Base-by-base conservation (phyloP, 2,329 filamentous ascomycete genomes). In the Diaporthe sp. region DNA sequence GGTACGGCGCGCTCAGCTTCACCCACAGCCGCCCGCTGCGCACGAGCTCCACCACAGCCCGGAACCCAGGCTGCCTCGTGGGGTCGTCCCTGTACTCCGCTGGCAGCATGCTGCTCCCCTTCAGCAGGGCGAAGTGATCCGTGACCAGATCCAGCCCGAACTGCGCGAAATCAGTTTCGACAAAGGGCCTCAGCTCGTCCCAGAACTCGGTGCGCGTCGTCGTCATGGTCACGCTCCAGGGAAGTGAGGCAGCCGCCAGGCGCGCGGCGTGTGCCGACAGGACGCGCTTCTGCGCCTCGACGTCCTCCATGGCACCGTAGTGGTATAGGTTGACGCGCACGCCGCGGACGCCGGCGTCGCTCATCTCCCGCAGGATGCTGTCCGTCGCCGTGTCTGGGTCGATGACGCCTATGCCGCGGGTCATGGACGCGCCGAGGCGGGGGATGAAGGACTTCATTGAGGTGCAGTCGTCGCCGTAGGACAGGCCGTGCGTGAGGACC, bases 1-100 rank as follows among this genome's bases (percentile, higher is more conserved):
- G 81, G 20, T 85, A 85, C 0, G 84, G 84, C 2, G 83, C 84
- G 65, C 84, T 85, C 9, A 85, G 76, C 44, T 85, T 85, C 7
- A 85, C 80, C 75, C 80, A 85, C 1, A 85, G 76, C 61, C 80
- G 79, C 3, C 84, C 83, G 2, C 78, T 75, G 2, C 77, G 78
- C 4, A 85, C 78, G 1, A 85, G 77, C 7, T 79, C 78, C 53
- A 84, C 67, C n/a, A 84, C 79, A 4, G 80, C 80, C 12, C 72
- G 53, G 63, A 83, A 82, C 1, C 82, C 82, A 3, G 80, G 79
- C 60, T 85, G 83, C 2, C 72, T 74, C 0, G 79, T 79, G 3
- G 81, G 74, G 55, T 83, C 79, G 3, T 77, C 58, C 3, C 67
- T 72, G 39, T 77, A 78, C 17, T 80, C 75, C 7, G 55, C 67